A percentile compares a stretch with the other conserved stretches of the same genome.
These are phyloP conservation scores for Chlamydomonas applanata DNA, from an alignment of 139 green algal species.

Conservation along the genomic window DNA sequence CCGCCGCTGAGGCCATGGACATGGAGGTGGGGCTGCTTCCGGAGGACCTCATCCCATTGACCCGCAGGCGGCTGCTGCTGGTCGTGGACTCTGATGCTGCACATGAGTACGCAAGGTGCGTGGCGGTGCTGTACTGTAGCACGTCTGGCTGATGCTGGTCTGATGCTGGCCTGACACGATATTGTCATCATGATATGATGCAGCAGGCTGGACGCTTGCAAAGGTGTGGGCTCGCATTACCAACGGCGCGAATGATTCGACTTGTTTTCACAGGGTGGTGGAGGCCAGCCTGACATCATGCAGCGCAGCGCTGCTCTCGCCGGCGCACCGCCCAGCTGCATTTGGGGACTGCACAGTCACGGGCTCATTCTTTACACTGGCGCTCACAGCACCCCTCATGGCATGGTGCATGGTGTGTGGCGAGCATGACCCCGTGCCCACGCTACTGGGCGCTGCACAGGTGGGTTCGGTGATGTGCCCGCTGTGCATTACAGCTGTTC, in stretches of 20 bases:
- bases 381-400: constrained; percentile 41
- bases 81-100: constrained; percentile 55
- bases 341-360: constrained; percentile 16
- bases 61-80: constrained; percentile 55
- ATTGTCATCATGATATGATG: too few species aligned
- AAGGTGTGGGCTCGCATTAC: not conserved
- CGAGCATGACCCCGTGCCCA: constrained; percentile 25
- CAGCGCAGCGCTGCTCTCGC: constrained; percentile 16
- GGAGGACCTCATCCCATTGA: constrained; percentile 56
- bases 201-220: not conserved
- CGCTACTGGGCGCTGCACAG: constrained; percentile 35
- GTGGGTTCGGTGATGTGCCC: not conserved
- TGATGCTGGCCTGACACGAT: too few species aligned
- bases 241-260: not conserved
- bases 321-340: constrained; percentile 17
- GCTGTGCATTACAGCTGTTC: too few species aligned
- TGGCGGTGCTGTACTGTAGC: too few species aligned
- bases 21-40: constrained; percentile 29
- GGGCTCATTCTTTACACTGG: constrained; percentile 40
- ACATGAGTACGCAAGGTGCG: constrained; percentile 1
- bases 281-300: not conserved
- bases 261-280: not conserved
- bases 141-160: too few species aligned
- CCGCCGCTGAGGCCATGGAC: too few species aligned
- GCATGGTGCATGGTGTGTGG: constrained; percentile 35